Conservation (phyloP, 2,329 filamentous ascomycete species). For the Ophiostoma perfectum region DNA sequence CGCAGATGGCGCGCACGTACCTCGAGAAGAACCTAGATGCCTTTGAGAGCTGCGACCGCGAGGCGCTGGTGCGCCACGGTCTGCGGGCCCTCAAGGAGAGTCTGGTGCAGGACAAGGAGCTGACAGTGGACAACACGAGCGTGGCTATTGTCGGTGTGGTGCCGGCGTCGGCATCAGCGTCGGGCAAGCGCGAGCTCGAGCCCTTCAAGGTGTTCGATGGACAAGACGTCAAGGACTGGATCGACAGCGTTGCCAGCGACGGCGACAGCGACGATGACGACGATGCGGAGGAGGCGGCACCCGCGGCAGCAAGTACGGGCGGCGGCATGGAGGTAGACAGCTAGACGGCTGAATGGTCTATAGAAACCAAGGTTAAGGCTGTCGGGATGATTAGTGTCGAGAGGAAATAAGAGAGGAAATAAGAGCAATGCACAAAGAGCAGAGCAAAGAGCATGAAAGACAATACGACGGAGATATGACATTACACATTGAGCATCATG, state of each 20-base stretch:
- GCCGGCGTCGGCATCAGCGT: slow-evolving; percentile 50
- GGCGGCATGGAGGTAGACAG: slow-evolving; percentile 44
- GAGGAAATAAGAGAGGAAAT: neutral
- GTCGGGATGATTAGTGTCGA: neutral
- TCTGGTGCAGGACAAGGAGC: slow-evolving; percentile 91
- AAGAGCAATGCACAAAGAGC: too few species aligned
- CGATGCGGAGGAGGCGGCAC: slow-evolving; percentile 35
- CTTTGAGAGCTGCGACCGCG: slow-evolving; percentile 69
- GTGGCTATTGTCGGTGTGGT: slow-evolving; percentile 72
- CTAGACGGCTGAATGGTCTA: slow-evolving; percentile 20
- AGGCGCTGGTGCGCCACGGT: slow-evolving; percentile 87
- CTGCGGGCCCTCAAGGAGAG: slow-evolving; percentile 90
- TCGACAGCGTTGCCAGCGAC: slow-evolving; percentile 65
- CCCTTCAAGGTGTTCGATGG: slow-evolving; percentile 88
- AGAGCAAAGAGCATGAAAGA: too few species aligned
- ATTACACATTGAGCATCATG: too few species aligned
- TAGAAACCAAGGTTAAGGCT: too few species aligned
- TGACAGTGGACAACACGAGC: slow-evolving; percentile 95
- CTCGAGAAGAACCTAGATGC: slow-evolving; percentile 84
- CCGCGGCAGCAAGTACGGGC: slow-evolving; percentile 31
- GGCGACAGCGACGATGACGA: slow-evolving; percentile 41
- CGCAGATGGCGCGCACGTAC: slow-evolving; percentile 97
- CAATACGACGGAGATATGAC: too few species aligned
- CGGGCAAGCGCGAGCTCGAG: slow-evolving; percentile 58
- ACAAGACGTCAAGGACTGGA: slow-evolving; percentile 75